Conservation (phyloP, 164 flowering plant species). For the Liquidambar formosana region DNA sequence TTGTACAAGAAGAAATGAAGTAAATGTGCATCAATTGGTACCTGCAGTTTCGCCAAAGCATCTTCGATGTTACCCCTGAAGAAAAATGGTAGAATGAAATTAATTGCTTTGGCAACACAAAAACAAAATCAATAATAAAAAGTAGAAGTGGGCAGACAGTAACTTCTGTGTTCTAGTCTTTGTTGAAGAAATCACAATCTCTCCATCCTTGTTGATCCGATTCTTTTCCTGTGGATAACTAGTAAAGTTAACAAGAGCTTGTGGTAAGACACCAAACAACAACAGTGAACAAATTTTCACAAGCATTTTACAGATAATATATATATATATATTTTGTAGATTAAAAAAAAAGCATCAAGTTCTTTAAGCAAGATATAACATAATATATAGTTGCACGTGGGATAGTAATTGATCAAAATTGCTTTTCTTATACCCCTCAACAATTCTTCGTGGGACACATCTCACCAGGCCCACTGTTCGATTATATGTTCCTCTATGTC, state of each 20-base stretch:
- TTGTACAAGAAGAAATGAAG: background rate
- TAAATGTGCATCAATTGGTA: conserved; percentile 19
- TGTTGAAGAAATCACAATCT: conserved; percentile 91
- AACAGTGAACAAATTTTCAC: background rate
- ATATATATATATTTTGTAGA: too few species aligned
- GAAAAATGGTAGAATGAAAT: conserved; percentile 22
- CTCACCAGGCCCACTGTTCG: too few species aligned
- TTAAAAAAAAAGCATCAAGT: background rate
- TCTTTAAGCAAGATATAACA: background rate
- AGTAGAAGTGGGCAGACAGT: conserved; percentile 22
- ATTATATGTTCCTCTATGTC: too few species aligned
- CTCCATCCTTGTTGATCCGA: conserved; percentile 94
- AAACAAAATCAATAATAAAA: conserved; percentile 12
- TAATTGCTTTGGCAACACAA: conserved; percentile 14
- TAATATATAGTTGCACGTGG: too few species aligned
- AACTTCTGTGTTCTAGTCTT: conserved; percentile 95
- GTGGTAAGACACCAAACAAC: too few species aligned
- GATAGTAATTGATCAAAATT: too few species aligned
- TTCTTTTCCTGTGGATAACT: conserved; percentile 78
- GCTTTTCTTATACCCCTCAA: too few species aligned
- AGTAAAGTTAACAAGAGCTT: conserved; percentile 8
- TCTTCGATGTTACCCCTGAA: conserved; percentile 96
- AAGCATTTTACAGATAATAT: background rate
- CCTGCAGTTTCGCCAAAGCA: conserved; percentile 89
- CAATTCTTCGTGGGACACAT: too few species aligned